These are phyloP conservation scores for Saturnispora ahearnii DNA, from an alignment of 805 yeast species.

Conservation along the genomic window DNA sequence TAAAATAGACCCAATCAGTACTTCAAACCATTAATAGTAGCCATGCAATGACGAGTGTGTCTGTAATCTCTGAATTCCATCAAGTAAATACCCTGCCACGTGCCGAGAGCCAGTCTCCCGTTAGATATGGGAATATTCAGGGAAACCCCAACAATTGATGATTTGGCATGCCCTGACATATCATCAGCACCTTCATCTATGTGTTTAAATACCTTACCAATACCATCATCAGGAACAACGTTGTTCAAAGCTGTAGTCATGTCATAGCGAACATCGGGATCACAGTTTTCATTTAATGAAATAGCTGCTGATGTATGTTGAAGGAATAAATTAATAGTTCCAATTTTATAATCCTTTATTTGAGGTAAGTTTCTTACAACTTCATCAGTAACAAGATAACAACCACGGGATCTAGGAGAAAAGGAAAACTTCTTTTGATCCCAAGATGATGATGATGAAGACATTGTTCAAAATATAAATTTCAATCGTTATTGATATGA, in stretches of 20 bases:
- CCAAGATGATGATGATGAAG: constrained; percentile 31
- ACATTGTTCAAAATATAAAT: not conserved
- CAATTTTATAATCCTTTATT: constrained; percentile 49
- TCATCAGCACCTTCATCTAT: constrained; percentile 78
- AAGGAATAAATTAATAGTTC: constrained; percentile 55
- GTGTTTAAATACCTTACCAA: constrained; percentile 41
- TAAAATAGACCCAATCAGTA: constrained; percentile 6
- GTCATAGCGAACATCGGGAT: constrained; percentile 66
- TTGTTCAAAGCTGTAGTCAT: constrained; percentile 55
- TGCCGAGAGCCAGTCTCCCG: constrained; percentile 63
- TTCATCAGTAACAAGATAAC: constrained; percentile 65
- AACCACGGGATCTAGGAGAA: constrained; percentile 53
- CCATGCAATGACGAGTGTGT: constrained; percentile 60
- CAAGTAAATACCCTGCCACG: constrained; percentile 81
- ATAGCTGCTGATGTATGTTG: constrained; percentile 78
- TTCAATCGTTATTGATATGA: not conserved
- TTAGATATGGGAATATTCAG: constrained; percentile 60
- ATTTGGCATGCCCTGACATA: constrained; percentile 75
- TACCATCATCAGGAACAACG: constrained; percentile 58
- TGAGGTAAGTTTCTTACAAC: constrained; percentile 48
- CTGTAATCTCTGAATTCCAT: constrained; percentile 60
- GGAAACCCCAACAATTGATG: constrained; percentile 52
- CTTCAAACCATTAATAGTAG: constrained; percentile 60
- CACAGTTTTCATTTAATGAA: constrained; percentile 72
- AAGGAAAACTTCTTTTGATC: constrained; percentile 48